Conservation (phyloP, 768 basidiomycete genomes). For the Macrolepiota dolichaula region DNA sequence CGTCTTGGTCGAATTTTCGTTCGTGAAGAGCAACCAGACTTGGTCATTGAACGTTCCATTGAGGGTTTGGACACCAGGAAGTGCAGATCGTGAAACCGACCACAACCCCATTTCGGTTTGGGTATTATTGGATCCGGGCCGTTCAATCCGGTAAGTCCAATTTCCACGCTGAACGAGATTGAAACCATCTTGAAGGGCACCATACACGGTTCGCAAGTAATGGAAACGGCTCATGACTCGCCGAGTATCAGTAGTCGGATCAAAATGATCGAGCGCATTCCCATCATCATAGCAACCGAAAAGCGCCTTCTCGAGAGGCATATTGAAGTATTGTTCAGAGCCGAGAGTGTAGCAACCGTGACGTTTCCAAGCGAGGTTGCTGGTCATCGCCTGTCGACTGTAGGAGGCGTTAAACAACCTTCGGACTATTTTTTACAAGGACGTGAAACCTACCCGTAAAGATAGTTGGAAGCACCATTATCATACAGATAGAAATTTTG, state of each 20-base stretch:
- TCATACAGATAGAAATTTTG: constrained; percentile 88
- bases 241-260: constrained; percentile 78
- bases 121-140: constrained; percentile 83
- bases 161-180: constrained; percentile 81
- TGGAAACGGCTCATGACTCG: constrained; percentile 74
- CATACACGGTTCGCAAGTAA: constrained; percentile 64
- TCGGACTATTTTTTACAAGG: background rate
- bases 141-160: constrained; percentile 76
- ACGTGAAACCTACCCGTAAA: constrained; percentile 78
- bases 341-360: constrained; percentile 92
- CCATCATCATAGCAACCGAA: constrained; percentile 87
- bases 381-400: constrained; percentile 91
- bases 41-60: constrained; percentile 58
- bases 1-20: constrained; percentile 72
- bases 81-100: constrained; percentile 69
- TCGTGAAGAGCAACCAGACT: constrained; percentile 84
- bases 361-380: constrained; percentile 83
- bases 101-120: constrained; percentile 85
- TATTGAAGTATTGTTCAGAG: constrained; percentile 91
- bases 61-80: constrained; percentile 57
- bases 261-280: constrained; percentile 94
- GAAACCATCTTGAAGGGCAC: constrained; percentile 82
- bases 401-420: background rate
- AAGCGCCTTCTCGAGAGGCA: constrained; percentile 75
- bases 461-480: constrained; percentile 87